A percentile compares a stretch with the other conserved stretches of the same genome.
Conservation (phyloP, 1,284 basidiomycete species). For the Leccinum subspadiceum region DNA sequence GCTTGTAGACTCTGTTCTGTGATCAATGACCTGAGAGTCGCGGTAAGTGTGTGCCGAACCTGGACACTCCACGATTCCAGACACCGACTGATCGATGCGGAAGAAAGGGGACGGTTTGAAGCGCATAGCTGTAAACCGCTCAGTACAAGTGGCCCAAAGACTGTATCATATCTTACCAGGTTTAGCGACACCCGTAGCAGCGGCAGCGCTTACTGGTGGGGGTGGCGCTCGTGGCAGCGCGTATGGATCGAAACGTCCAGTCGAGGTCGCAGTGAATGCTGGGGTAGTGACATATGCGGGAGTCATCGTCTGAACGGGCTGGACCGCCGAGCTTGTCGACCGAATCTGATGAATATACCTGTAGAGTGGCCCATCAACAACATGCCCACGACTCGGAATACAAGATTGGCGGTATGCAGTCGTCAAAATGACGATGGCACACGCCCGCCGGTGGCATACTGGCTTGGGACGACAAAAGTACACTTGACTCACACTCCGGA, state of each 20-base stretch:
- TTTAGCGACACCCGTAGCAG: slow-evolving; percentile 31
- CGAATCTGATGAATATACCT: slow-evolving; percentile 32
- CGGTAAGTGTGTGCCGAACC: slow-evolving; percentile 42
- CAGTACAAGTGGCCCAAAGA: slow-evolving; percentile 5
- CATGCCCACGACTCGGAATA: slow-evolving; percentile 4
- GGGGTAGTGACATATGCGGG: slow-evolving; percentile 22
- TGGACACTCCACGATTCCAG: slow-evolving; percentile 66
- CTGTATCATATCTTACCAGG: slow-evolving; percentile 21
- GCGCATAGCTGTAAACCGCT: slow-evolving; percentile 50
- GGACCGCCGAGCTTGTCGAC: slow-evolving; percentile 24
- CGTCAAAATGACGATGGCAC: slow-evolving; percentile 12
- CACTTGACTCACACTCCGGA: slow-evolving; percentile 55
- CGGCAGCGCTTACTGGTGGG: slow-evolving; percentile 36
- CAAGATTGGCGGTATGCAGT: slow-evolving; percentile 4
- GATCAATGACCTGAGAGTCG: slow-evolving; percentile 17
- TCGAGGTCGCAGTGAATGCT: slow-evolving; percentile 22
- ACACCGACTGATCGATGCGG: slow-evolving; percentile 62
- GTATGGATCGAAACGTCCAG: slow-evolving; percentile 61
- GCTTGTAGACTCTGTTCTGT: slow-evolving; percentile 67
- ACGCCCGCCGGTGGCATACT: slow-evolving; percentile 7
- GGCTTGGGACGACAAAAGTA: slow-evolving; percentile 9
- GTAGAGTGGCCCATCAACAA: slow-evolving; percentile 16
- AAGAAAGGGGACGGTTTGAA: slow-evolving; percentile 84
- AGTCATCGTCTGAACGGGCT: slow-evolving; percentile 25
- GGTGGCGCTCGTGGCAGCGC: slow-evolving; percentile 51